Base-by-base conservation (phyloP, 2,329 filamentous ascomycete species). In the Dryadomyces sulphureus region DNA sequence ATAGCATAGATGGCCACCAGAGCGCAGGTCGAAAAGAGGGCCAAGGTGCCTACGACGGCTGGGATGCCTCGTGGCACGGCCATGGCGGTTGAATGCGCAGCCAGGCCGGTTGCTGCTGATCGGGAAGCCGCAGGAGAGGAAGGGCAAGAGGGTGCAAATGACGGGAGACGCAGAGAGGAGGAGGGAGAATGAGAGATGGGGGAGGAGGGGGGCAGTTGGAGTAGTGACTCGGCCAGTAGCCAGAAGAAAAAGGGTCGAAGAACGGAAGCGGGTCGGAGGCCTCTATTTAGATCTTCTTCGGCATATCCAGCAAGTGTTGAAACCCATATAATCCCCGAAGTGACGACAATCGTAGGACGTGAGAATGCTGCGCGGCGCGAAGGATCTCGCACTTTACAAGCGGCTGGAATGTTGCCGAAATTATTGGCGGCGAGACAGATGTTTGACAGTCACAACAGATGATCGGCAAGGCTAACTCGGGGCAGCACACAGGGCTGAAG, bases 1-100 rank as follows among this genome's bases (percentile, higher is more conserved):
- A 68, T 56, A 27, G 63, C 56, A 27, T 69, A 61, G 21, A 71
- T 54, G 35, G 60, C 61, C 21, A 69, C 43, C 12, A 63, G 56
- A 14, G 64, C 61, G 5, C 60, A 53, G 4, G 67, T 68, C 9
- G 65, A 59, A 17, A 66, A 53, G 14, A 61, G 52, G 21, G 66
- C 62, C 35, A 62, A 38, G 20, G 54, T 47, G 46, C 66, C 67
- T 47, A 67, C 53, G 45, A 55, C 56, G 34, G 56, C 56, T n/a
- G 61, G 59, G 30, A 68, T 55, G 25, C 57, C 44, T 22, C 53
- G 58, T 47, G 59, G 57, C 32, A 64, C 52, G 40, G 54, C 51
- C 64, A 68, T 69, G 41, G 21, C 19, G 12, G 12, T 21, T 25
- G 7, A 20, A 41, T n/a, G 12, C 21, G 3, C n/a, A 24, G 22